Base-by-base conservation (phyloP, 2,329 filamentous ascomycete genomes). In the Clonostachys sp. region DNA sequence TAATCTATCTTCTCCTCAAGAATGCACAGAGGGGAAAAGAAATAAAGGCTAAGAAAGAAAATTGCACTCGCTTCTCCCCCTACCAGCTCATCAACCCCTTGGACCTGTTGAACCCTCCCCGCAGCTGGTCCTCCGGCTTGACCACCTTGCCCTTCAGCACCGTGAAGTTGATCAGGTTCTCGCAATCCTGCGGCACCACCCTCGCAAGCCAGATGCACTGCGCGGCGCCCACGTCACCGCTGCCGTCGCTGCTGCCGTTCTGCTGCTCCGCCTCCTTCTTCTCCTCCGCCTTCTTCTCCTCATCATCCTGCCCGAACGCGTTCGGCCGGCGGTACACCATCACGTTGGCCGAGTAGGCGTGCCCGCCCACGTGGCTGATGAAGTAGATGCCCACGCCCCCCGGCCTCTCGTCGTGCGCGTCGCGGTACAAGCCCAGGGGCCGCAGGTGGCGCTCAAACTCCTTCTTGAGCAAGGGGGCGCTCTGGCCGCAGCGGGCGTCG, bases 361-460 rank as follows among this genome's bases (percentile, higher is more conserved):
- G 94, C 1, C 94, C 94, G 30, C 94, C 94, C 4, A 96, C 91
- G 61, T 99, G 94, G 55, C 84, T 92, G 61, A 97, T 95, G 63
- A 96, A 97, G 70, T 96, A 96, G 54, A 99, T 89, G 1, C 90
- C 92, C 6, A 96, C 92, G 12, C 94, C 94, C 12, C 92, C 92
- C 0, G 91, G 90, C 49, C 94, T 74, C 64, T 91, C 84, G 63
- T 99, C 94, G 61, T 95, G 83, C 42, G 94, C 70, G 62, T 97
- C 92, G 33, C 94, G 84, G 65, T 87, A 91, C 17, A 99, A 71
- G 0, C 91, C 91, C 12, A 95, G 73, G 2, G 89, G 87, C 0
- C 91, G 84, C 35, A 97, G 77, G 63, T 96, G 90, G 2, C 92
- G 81, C 72, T 96, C 90, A 47, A 99, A 81, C 68, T 97, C 94